Evolutionary conservation across 805 yeast genomes (phyloP), one percentile per base, ranked within the genome.

Genomic region (Yueomyces sinensis): DNA sequence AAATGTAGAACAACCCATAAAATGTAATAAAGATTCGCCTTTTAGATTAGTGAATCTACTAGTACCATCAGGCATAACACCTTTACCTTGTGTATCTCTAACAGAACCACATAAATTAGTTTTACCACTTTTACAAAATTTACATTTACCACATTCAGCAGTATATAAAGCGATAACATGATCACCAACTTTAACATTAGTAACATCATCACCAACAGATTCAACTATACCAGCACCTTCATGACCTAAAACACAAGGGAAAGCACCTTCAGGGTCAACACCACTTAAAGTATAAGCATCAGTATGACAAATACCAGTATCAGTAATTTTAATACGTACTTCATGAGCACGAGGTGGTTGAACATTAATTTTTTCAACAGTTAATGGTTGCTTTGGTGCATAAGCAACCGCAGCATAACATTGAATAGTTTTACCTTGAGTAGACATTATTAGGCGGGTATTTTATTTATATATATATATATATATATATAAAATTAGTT

Each of bases 1-100:
- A 62, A 91, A 91, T 20, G 96, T 82, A 25, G 97, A 89, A 61
- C 95, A 82, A 33, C 99, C 99, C 99, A 91, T 91, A 61, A 83
- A 91, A 62, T 91, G 97, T 50, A 76, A 68, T 36, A 91, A 61
- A 30, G 76, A 72, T 64, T 91, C 71, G 46, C 98, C 98, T 52
- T 77, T 76, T 43, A 58, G 56, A 56, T 81, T 75, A 43, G 70
- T 74, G 68, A 91, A 89, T 61, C 99, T 76, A 31, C 82, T 61
- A 33, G 99, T 89, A 16, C 97, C 98, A 57, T 91, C 98, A 42
- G 98, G 98, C 95, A 91, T 82, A 39, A 89, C 80, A 59, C 98
- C 99, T 54, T 82, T 79, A 58, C 98, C 97, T 61, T 91, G 99
- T 37, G 99, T 93, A 36, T 83, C 94, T 64, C 98, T 78, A 47